Evolutionary conservation across 2,329 filamentous ascomycete species (phyloP).

Genomic region (Taxawa tesnikishii): DNA sequence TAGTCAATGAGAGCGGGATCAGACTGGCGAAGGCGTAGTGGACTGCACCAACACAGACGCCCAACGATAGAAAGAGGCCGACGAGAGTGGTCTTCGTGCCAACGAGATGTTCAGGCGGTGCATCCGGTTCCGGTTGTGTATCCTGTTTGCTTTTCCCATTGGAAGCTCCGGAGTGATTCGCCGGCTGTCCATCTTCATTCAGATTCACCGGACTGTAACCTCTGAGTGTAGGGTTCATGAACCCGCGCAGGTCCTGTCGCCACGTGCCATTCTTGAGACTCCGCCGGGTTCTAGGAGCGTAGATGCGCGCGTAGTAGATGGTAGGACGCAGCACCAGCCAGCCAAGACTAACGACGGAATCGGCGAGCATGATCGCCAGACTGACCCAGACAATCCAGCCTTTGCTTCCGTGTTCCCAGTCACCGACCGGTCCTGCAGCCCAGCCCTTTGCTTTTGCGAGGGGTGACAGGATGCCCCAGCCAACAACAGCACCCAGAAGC

Average conservation of each 20-base stretch:
- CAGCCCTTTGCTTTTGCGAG: conserved; percentile 75
- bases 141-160: conserved; percentile 9
- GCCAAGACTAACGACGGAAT: conserved; percentile 77
- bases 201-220: conserved; percentile 26
- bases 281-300: conserved; percentile 20
- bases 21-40: conserved; percentile 72
- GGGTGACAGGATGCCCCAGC: conserved; percentile 85
- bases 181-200: conserved; percentile 8
- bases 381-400: conserved; percentile 99
- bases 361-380: conserved; percentile 89
- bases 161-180: conserved; percentile 10
- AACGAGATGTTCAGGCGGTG: conserved; percentile 72
- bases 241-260: conserved; percentile 18
- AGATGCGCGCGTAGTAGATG: conserved; percentile 31
- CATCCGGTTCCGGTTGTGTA: conserved; percentile 55
- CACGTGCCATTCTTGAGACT: conserved; percentile 13
- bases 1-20: conserved; percentile 69
- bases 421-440: conserved; percentile 74
- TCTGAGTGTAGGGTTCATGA: conserved; percentile 20
- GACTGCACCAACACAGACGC: conserved; percentile 70
- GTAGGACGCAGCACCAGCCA: conserved; percentile 61
- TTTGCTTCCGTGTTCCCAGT: conserved; percentile 90
- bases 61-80: conserved; percentile 63
- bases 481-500: conserved; percentile 77
- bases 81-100: conserved; percentile 57